These are phyloP conservation scores for Diaporthe amygdali DNA, from an alignment of 2,329 filamentous ascomycete species.

Conservation along the genomic window DNA sequence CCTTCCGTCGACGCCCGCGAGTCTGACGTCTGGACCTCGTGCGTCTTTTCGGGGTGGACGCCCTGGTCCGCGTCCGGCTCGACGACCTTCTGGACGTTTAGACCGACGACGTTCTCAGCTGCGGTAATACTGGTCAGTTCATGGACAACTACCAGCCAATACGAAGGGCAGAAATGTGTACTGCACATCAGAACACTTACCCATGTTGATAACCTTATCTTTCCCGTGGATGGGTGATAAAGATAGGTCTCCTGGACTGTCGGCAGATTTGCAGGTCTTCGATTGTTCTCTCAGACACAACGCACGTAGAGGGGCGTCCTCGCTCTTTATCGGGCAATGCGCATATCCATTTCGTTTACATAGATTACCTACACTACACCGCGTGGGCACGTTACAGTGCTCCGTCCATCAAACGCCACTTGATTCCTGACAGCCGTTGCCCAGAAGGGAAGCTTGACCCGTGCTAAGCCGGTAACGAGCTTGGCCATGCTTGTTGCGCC, in stretches of 20 bases:
- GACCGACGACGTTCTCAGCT: conserved; percentile 1
- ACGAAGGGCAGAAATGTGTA: too few relatives aligned
- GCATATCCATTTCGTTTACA: not conserved
- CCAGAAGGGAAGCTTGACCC: conserved; percentile 10
- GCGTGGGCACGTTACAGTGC: not conserved
- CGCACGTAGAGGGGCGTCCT: not conserved
- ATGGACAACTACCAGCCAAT: not conserved
- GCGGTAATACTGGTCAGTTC: not conserved
- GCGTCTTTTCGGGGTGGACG: not conserved
- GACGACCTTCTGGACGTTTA: conserved; percentile 11
- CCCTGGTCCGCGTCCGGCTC: conserved; percentile 8
- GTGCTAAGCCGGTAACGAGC: conserved; percentile 4
- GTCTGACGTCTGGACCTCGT: not conserved
- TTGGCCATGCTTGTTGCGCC: conserved; percentile 14
- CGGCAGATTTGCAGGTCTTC: not conserved
- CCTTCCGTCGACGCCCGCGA: not conserved
- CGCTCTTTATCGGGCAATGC: not conserved
- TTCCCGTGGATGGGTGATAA: not conserved
- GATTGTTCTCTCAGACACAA: not conserved
- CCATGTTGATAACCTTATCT: conserved; percentile 2
- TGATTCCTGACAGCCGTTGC: not conserved
- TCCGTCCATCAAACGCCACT: not conserved
- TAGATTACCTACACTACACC: not conserved
- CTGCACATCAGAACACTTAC: not conserved
- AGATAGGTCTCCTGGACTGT: not conserved